Evolutionary conservation across 2,329 filamentous ascomycete genomes (phyloP).

Genomic region (Fusarium humuli): DNA sequence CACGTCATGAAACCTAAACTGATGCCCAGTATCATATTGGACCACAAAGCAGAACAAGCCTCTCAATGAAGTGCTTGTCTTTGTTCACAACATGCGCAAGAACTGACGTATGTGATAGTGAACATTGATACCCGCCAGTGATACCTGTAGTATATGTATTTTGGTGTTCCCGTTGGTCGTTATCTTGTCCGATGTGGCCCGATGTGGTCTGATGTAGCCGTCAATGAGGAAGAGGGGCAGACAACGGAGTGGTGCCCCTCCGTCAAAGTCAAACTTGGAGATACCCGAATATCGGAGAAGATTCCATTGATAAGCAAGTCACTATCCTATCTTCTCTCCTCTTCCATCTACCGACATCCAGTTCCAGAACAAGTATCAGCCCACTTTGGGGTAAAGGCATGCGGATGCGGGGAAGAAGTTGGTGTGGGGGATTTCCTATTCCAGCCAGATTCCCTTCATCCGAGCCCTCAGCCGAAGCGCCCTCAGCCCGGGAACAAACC

Average conservation of each 20-base stretch:
- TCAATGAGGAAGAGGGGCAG: neutral
- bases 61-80: neutral
- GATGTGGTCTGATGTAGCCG: neutral
- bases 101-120: neutral
- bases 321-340: neutral
- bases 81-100: neutral
- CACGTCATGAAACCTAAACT: neutral
- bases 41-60: neutral
- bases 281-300: neutral
- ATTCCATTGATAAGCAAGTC: neutral
- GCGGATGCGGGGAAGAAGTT: conserved; percentile 17
- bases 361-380: conserved; percentile 12
- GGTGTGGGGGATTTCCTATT: conserved; percentile 25
- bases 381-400: conserved; percentile 28
- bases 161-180: neutral
- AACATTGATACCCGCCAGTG: neutral
- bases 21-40: neutral
- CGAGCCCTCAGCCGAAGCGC: conserved; percentile 35
- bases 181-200: neutral
- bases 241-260: neutral
- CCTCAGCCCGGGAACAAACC: conserved; percentile 18
- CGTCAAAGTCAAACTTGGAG: neutral
- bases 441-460: conserved; percentile 31
- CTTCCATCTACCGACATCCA: conserved; percentile 18
- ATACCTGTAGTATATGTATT: neutral